Conservation (phyloP, 2,329 filamentous ascomycete genomes). For the Trichoderma sp. region DNA sequence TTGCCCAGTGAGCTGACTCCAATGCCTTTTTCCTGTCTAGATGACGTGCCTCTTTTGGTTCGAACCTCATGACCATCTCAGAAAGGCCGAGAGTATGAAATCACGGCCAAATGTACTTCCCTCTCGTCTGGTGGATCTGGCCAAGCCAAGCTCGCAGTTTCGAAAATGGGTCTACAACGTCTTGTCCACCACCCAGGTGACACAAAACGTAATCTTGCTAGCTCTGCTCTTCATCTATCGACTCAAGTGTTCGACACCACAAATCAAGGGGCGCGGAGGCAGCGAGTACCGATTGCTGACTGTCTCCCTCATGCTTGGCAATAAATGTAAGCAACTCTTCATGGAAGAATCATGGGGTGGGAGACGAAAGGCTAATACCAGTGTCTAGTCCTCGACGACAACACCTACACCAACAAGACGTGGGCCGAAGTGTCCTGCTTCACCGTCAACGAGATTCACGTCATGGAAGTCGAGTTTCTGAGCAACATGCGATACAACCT, state of each 20-base stretch:
- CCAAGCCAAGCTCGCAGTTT: conserved; percentile 77
- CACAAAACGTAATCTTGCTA: conserved; percentile 89
- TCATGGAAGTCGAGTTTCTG: conserved; percentile 99
- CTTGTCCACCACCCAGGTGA: conserved; percentile 91
- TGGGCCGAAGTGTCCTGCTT: conserved; percentile 98
- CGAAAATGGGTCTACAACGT: conserved; percentile 93
- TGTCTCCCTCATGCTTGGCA: conserved; percentile 94
- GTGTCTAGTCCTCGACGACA: conserved; percentile 80
- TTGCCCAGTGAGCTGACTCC: not conserved
- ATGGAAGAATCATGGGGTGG: not conserved
- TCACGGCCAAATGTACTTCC: conserved; percentile 44
- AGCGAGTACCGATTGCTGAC: conserved; percentile 93
- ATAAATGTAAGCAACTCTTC: conserved; percentile 70
- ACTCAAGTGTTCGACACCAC: conserved; percentile 85
- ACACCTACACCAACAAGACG: conserved; percentile 99
- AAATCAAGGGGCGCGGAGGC: conserved; percentile 85
- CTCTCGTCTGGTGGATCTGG: conserved; percentile 66
- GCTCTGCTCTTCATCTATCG: conserved; percentile 92
- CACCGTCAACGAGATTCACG: conserved; percentile 89
- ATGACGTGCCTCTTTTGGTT: conserved; percentile 99
- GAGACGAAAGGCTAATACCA: conserved; percentile 28
- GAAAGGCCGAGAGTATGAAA: conserved; percentile 67
- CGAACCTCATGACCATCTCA: conserved; percentile 78
- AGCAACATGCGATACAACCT: conserved; percentile 98
- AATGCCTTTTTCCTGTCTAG: conserved; percentile 47